Conservation (phyloP, 176 grass and related monocot genomes). For the Rhynchospora breviuscula region DNA sequence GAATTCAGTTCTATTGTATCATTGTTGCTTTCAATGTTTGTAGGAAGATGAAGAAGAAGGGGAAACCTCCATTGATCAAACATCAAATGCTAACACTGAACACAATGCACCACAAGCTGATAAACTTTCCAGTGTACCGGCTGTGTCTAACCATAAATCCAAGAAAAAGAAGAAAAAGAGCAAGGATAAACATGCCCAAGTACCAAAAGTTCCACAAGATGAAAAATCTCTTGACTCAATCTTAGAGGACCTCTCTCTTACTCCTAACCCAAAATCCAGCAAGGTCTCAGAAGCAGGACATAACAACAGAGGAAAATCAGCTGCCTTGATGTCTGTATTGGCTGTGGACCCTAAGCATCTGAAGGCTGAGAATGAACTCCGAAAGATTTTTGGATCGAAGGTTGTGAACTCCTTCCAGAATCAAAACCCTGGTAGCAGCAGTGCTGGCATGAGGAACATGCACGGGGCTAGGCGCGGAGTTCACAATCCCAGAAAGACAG, state of each 20-base stretch:
- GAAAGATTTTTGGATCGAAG: conserved; percentile 96
- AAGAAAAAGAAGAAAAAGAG: conserved; percentile 98
- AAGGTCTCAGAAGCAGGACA: conserved; percentile 38
- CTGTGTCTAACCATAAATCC: conserved; percentile 62
- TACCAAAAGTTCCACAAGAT: conserved; percentile 25
- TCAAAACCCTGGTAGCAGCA: conserved; percentile 38
- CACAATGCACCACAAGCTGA: conserved; percentile 33
- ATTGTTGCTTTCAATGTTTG: neutral
- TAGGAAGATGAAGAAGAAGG: conserved; percentile 70
- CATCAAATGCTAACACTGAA: neutral
- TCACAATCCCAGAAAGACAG: conserved; percentile 76
- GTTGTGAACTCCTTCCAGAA: conserved; percentile 95
- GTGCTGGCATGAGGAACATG: conserved; percentile 50
- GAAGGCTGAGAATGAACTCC: conserved; percentile 92
- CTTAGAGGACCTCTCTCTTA: conserved; percentile 78
- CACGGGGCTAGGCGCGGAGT: conserved; percentile 54
- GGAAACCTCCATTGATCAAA: conserved; percentile 29
- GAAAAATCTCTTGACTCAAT: conserved; percentile 65
- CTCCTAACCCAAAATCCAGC: conserved; percentile 47
- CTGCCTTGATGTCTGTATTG: conserved; percentile 41
- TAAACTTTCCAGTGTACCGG: conserved; percentile 22
- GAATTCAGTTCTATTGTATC: no score
- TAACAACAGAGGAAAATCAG: conserved; percentile 7
- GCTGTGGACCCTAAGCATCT: conserved; percentile 73
- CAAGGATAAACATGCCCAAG: conserved; percentile 32